These are phyloP conservation scores for Yamadazyma scolyti DNA, from an alignment of 805 yeast species.

Conservation along the genomic window DNA sequence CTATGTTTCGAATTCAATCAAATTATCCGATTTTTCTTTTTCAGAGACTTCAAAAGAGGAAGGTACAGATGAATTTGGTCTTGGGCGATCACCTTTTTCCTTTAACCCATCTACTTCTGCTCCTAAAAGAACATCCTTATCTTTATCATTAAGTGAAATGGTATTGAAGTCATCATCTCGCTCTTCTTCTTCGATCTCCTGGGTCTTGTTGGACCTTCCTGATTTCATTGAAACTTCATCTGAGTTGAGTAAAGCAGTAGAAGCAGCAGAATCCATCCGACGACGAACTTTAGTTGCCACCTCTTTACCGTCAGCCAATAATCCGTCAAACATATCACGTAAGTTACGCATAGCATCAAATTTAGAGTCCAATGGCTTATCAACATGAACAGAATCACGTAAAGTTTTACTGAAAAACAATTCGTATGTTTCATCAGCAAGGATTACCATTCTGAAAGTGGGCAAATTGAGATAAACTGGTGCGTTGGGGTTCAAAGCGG, in stretches of 20 bases:
- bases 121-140: constrained; percentile 46
- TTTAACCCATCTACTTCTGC: constrained; percentile 39
- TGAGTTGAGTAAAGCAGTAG: constrained; percentile 18
- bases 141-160: constrained; percentile 38
- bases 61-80: constrained; percentile 4
- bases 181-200: constrained; percentile 40
- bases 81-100: not conserved
- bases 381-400: constrained; percentile 63
- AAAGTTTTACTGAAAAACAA: constrained; percentile 71
- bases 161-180: constrained; percentile 44
- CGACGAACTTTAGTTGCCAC: constrained; percentile 88
- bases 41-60: no score
- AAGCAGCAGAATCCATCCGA: constrained; percentile 74
- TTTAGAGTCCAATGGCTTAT: constrained; percentile 46
- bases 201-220: constrained; percentile 22
- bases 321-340: constrained; percentile 85
- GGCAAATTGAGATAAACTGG: constrained; percentile 77
- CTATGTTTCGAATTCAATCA: constrained; percentile 44
- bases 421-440: constrained; percentile 93
- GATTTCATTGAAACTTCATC: constrained; percentile 18
- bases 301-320: constrained; percentile 87
- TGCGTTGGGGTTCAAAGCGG: constrained; percentile 75
- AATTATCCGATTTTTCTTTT: constrained; percentile 15
- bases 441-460: constrained; percentile 88
- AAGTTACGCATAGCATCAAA: constrained; percentile 54